A percentile compares a stretch with the other conserved stretches of the same genome.
Conservation (phyloP, 371 early-diverging fungal genomes). For the Rhizomucor pusillus region DNA sequence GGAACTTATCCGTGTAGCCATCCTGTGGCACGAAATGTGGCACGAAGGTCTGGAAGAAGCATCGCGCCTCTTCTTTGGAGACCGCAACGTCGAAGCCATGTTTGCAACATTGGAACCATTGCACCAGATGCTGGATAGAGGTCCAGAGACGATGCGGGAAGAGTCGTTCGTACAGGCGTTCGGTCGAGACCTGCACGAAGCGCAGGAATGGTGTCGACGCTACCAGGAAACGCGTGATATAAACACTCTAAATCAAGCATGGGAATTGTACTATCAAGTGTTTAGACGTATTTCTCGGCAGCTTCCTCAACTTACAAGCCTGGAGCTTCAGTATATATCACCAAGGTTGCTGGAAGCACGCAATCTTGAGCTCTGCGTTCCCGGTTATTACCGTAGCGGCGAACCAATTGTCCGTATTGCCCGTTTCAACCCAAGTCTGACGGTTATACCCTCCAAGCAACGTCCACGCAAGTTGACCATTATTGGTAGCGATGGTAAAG, state of each 20-base stretch:
- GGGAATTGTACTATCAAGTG: constrained; percentile 94
- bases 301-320: constrained; percentile 78
- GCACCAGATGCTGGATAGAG: constrained; percentile 87
- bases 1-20: constrained; percentile 96
- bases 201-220: constrained; percentile 85
- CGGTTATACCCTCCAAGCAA: constrained; percentile 93
- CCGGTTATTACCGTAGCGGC: constrained; percentile 90
- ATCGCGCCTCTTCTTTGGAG: constrained; percentile 82
- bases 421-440: constrained; percentile 79
- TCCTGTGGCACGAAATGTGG: constrained; percentile 98
- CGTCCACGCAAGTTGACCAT: constrained; percentile 87
- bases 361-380: constrained; percentile 90
- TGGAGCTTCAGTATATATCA: constrained; percentile 90
- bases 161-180: constrained; percentile 93
- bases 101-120: constrained; percentile 86
- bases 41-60: constrained; percentile 95
- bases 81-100: constrained; percentile 90
- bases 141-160: constrained; percentile 94
- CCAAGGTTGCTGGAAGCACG: constrained; percentile 85
- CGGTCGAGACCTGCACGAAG: constrained; percentile 91
- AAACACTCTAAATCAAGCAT: constrained; percentile 90
- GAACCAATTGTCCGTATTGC: constrained; percentile 86
- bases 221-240: constrained; percentile 76
- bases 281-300: constrained; percentile 84
- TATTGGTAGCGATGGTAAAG: constrained; percentile 86